Base-by-base conservation (phyloP, 2,329 filamentous ascomycete genomes). In the Malbranchea cinnamomea region DNA sequence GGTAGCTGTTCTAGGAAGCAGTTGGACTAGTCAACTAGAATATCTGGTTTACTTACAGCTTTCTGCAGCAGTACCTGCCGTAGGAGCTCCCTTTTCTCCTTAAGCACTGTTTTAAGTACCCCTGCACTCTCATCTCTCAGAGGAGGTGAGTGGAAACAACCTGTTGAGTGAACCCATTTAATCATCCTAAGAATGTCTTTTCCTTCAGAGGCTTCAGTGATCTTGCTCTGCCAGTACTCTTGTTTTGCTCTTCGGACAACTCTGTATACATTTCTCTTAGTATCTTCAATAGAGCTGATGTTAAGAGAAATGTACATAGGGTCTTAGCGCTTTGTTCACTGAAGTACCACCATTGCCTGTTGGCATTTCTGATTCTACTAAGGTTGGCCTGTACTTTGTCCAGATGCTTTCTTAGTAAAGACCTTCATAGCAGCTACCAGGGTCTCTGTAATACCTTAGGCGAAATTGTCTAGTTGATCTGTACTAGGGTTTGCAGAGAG, bases 151-250 rank as follows among this genome's bases (percentile, higher is more conserved):
- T 30, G n/a, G 16, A 23, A 30, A 9, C n/a, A 22, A 19, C 18
- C 28, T 5, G 28, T 30, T 23, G 28, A 30, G 12, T 23, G 28
- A n/a, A 19, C 28, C 28, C 28, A 30, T 22, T 22, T 22, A 15
- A 30, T 22, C 28, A 30, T 30, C 18, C 16, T 19, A 13, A 30
- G 23, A 13, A 30, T 23, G 12, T 30, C 28, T 17, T 22, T 30
- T 19, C 28, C 18, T 23, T 30, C 28, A 23, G 28, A 9, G 13
- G 12, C 23, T 12, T 26, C 23, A 9, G 23, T 12, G 8, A 26
- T 26, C 13, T 26, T 8, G 13, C 23, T 12, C 8, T 22, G 28
- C 28, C 28, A 30, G 12, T 23, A 30, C 5, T 23, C 19, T 13
- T 22, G 28, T 23, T 30, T 30, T 8, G 28, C 28, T 13, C 14